Evolutionary conservation across 371 early-diverging fungal species (phyloP).

Genomic region (Mucor piriformis): DNA sequence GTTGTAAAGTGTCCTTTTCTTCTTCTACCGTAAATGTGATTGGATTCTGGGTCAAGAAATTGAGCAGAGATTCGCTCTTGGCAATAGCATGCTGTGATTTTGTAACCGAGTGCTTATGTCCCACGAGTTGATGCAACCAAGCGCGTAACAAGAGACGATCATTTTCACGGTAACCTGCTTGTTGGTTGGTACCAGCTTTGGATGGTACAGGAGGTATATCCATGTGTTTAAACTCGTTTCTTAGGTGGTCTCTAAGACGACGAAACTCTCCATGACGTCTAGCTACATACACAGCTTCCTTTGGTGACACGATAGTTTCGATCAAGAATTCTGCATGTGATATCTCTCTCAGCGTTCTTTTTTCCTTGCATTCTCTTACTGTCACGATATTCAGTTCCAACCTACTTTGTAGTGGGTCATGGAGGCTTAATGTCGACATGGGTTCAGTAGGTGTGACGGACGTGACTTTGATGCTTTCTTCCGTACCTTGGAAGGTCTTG

Average conservation of each 20-base stretch:
- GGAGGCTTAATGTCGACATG: no score
- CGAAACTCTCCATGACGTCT: constrained; percentile 44
- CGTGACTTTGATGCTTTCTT: constrained; percentile 33
- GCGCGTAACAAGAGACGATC: constrained; percentile 57
- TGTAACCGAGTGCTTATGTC: no score
- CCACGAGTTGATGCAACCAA: no score
- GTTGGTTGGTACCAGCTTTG: constrained; percentile 19
- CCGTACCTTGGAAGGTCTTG: constrained; percentile 43
- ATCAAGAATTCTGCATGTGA: constrained; percentile 45
- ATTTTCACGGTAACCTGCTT: constrained; percentile 43
- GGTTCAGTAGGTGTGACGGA: no score
- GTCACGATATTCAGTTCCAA: constrained; percentile 19
- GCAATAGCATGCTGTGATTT: constrained; percentile 14
- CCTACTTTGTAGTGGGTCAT: no score
- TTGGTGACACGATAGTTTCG: constrained; percentile 21
- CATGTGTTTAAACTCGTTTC: constrained; percentile 23
- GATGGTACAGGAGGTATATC: constrained; percentile 36
- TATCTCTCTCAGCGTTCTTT: constrained; percentile 22
- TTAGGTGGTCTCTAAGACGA: constrained; percentile 33
- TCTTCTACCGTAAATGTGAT: constrained; percentile 47
- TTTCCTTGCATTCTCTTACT: constrained; percentile 27
- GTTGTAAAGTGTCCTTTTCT: constrained; percentile 39
- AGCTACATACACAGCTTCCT: constrained; percentile 33
- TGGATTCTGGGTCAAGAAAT: constrained; percentile 52
- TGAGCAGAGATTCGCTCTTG: no score